Base-by-base conservation (phyloP, 78 protist genomes). In the Dictyostelium firmibasis region DNA sequence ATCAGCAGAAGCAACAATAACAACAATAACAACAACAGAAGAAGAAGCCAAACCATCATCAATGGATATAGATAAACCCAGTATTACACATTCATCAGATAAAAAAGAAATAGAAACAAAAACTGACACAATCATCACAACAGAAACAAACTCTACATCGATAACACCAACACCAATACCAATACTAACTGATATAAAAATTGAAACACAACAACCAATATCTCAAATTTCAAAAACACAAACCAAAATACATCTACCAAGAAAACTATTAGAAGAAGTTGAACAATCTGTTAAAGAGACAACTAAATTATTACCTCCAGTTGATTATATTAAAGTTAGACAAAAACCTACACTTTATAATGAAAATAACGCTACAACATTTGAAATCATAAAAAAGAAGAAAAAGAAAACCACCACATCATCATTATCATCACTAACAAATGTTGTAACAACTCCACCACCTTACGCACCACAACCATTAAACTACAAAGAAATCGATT, bases 311-410 rank as follows among this genome's bases (percentile, higher is more conserved):
- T 31, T 72, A 41, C 91, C 91, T 53, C 83, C 43, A 36, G 31
- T 33, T 18, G 83, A 77, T 8, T 77, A 77, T 43, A 77, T 77
- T 41, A 77, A 77, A 77, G 60, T 77, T 25, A 77, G 41, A 23
- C 83, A 77, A 64, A 57, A 83, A 27, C n/a, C 91, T 50, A 85
- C 91, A 13, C 47, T 85, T 14, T 85, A 72, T 20, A 85, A 85
- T 41, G 83, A 85, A 33, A 67, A 76, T 16, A 85, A 85, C 23
- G 38, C 64, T 3, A 77, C 27, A 25, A 23, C 50, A 2, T 35
- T 18, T 14, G 83, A 77, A 33, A 77, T 77, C 23, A 41, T 77
- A 14, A 50, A 50, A n/a, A 60, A 82, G 36, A 82, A 50, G 75
- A 82, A 82, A 57, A 82, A 82, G 47, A 50, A 50, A 20, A 20